Evolutionary conservation across 2,329 filamentous ascomycete species (phyloP).

Genomic region (Chalaropsis ovoidea): DNA sequence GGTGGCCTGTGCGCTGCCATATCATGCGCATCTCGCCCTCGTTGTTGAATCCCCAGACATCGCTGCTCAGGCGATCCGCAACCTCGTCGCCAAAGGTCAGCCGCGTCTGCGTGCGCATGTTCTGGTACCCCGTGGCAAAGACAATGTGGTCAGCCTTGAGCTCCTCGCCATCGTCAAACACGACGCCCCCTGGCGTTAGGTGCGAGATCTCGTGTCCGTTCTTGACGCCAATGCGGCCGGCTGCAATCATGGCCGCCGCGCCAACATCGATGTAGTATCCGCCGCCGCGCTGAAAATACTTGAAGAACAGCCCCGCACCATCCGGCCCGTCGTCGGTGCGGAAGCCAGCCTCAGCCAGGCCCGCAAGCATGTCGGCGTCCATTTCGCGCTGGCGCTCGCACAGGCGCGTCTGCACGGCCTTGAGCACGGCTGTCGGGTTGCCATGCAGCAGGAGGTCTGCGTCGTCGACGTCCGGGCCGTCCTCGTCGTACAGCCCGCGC

Average conservation of each 20-base stretch:
- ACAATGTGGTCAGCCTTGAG: slow-evolving; percentile 54
- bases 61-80: slow-evolving; percentile 43
- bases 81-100: slow-evolving; percentile 52
- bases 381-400: slow-evolving; percentile 31
- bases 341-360: slow-evolving; percentile 50
- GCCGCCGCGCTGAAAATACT: slow-evolving; percentile 56
- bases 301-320: slow-evolving; percentile 47
- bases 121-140: slow-evolving; percentile 55
- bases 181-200: slow-evolving; percentile 39
- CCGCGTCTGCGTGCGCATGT: slow-evolving; percentile 55
- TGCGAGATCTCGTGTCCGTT: slow-evolving; percentile 46
- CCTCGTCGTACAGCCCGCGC: slow-evolving; percentile 42
- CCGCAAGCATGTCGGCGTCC: slow-evolving; percentile 36
- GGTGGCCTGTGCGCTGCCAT: slow-evolving; percentile 52
- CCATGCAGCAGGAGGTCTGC: slow-evolving; percentile 52
- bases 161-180: slow-evolving; percentile 45
- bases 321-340: slow-evolving; percentile 49
- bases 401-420: slow-evolving; percentile 44
- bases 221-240: slow-evolving; percentile 55
- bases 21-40: slow-evolving; percentile 48
- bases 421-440: slow-evolving; percentile 49
- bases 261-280: slow-evolving; percentile 65
- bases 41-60: slow-evolving; percentile 53
- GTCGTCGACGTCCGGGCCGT: slow-evolving; percentile 52
- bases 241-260: slow-evolving; percentile 49